These are phyloP conservation scores for Schizothecium vesticola DNA, from an alignment of 495 filamentous ascomycete genomes.

Conservation along the genomic window DNA sequence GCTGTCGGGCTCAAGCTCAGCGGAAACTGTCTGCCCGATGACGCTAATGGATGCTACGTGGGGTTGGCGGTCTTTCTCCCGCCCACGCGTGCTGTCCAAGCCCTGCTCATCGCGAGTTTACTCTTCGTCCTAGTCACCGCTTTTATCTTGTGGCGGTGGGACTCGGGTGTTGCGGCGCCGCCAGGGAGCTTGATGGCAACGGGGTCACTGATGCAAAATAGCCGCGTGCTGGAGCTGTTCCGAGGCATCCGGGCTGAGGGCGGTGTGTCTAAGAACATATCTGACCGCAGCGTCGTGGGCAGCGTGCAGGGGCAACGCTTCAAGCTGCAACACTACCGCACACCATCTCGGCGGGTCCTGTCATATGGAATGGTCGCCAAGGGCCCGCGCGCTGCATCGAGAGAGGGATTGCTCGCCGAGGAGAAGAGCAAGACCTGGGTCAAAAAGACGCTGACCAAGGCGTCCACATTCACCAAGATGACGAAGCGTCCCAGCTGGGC, in stretches of 20 bases:
- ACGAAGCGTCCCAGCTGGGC: neutral
- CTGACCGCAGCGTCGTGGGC: neutral
- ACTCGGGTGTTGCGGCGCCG: neutral
- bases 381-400: neutral
- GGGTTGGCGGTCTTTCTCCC: conserved; percentile 29
- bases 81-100: conserved; percentile 20
- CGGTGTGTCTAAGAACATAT: neutral
- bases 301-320: neutral
- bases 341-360: neutral
- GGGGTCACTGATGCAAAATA: neutral
- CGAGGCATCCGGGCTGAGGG: neutral
- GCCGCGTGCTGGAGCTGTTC: neutral
- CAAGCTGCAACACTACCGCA: neutral
- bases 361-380: neutral
- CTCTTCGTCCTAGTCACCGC: neutral
- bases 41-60: conserved; percentile 12
- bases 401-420: neutral
- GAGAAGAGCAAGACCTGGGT: neutral
- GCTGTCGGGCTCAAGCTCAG: conserved; percentile 24
- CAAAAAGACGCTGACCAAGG: neutral
- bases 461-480: neutral
- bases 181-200: neutral
- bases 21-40: conserved; percentile 4
- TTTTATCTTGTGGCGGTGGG: neutral
- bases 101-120: neutral